Evolutionary conservation across 441 rosid genomes (phyloP).

Genomic region (Pelargonium citronellum): DNA sequence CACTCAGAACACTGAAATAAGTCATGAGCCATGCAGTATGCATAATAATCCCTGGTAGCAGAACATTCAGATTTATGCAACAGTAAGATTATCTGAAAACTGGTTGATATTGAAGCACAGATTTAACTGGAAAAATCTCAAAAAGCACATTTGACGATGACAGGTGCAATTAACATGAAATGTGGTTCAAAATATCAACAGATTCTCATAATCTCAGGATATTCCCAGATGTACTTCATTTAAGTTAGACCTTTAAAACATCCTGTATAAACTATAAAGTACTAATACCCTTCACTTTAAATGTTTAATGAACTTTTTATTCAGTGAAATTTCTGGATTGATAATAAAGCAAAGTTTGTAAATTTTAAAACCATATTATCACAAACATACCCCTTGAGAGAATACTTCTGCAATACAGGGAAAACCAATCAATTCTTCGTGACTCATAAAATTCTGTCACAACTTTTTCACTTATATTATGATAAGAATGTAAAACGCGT

Average conservation of each 20-base stretch:
- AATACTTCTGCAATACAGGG: neutral
- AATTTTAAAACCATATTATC: neutral
- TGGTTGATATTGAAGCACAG: too few relatives aligned
- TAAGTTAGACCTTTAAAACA: too few relatives aligned
- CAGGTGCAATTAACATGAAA: conserved; percentile 8
- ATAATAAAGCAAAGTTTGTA: neutral
- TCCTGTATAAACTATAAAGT: too few relatives aligned
- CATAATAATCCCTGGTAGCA: neutral
- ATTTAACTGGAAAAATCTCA: neutral
- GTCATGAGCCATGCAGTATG: neutral
- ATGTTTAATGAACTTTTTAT: too few relatives aligned
- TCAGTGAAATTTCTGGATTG: neutral
- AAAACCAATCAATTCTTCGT: neutral
- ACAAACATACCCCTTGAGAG: neutral
- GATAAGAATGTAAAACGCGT: neutral
- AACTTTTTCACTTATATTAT: neutral
- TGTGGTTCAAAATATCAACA: conserved; percentile 15
- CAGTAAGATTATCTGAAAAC: too few relatives aligned
- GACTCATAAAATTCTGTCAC: neutral
- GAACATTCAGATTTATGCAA: neutral
- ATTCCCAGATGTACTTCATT: neutral
- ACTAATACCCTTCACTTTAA: too few relatives aligned
- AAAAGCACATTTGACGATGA: conserved; percentile 6
- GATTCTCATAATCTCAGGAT: conserved; percentile 10
- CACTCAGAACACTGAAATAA: neutral